These are phyloP conservation scores for Asclepias syriaca DNA, from an alignment of 257 asterid species.

Conservation along the genomic window DNA sequence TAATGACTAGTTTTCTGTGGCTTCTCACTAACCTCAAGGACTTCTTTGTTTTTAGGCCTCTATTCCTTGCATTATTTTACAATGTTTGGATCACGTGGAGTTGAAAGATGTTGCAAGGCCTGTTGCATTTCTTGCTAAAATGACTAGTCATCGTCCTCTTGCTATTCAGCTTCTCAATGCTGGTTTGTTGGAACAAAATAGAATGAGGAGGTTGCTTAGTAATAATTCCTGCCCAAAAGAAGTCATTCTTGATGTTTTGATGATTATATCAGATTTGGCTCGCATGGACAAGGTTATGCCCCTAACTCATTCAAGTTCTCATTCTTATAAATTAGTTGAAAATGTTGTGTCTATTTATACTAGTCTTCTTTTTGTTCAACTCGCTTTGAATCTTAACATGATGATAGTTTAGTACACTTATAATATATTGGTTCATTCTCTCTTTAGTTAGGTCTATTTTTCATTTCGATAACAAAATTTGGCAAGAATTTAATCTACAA, in stretches of 20 bases:
- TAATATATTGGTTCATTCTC: background rate
- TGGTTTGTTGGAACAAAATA: slow-evolving; percentile 73
- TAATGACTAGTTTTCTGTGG: background rate
- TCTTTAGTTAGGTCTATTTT: background rate
- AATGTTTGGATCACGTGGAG: slow-evolving; percentile 79
- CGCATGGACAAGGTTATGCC: slow-evolving; percentile 89
- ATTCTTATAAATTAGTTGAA: background rate
- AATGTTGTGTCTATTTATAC: background rate
- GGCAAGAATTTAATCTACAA: background rate
- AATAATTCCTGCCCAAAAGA: slow-evolving; percentile 70
- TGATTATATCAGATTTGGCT: slow-evolving; percentile 94
- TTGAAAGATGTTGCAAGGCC: slow-evolving; percentile 66
- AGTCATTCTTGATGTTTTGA: slow-evolving; percentile 79
- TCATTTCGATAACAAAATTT: background rate
- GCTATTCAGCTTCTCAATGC: slow-evolving; percentile 80
- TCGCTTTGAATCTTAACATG: slow-evolving; percentile 1
- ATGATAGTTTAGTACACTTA: background rate
- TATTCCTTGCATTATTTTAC: slow-evolving; percentile 62
- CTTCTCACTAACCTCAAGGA: slow-evolving; percentile 7
- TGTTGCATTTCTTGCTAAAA: slow-evolving; percentile 87
- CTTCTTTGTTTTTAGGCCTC: slow-evolving; percentile 45
- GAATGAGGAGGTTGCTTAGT: slow-evolving; percentile 62
- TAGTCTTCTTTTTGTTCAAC: background rate
- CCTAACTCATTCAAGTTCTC: background rate
- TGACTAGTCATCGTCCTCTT: slow-evolving; percentile 69